A percentile compares a stretch with the other conserved stretches of the same genome.
Conservation (phyloP, 495 filamentous ascomycete genomes). For the Lasiosphaeria ovina region DNA sequence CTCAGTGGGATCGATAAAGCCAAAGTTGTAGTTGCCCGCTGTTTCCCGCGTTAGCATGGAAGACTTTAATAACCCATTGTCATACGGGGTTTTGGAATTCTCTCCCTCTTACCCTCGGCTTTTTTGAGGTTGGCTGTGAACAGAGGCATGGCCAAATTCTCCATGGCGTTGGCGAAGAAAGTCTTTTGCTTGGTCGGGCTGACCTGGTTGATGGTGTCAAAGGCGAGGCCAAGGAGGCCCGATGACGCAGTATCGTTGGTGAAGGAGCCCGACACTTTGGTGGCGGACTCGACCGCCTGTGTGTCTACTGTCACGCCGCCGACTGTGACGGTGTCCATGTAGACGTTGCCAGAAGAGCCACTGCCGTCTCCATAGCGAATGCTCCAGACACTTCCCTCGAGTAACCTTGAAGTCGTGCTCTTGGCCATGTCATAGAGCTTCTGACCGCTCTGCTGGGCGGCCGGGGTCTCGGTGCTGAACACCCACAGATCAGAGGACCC, state of each 20-base stretch:
- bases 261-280: conserved; percentile 63
- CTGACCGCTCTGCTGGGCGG: conserved; percentile 51
- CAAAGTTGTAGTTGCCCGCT: conserved; percentile 35
- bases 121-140: conserved; percentile 74
- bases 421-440: conserved; percentile 52
- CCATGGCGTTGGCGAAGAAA: conserved; percentile 71
- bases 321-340: conserved; percentile 72
- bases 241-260: conserved; percentile 56
- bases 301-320: conserved; percentile 62
- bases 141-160: conserved; percentile 58
- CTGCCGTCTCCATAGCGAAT: conserved; percentile 76
- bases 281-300: conserved; percentile 75
- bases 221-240: conserved; percentile 75
- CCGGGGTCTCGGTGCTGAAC: conserved; percentile 46
- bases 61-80: conserved; percentile 54
- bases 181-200: conserved; percentile 61
- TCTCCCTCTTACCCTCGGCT: conserved; percentile 18
- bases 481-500: conserved; percentile 75
- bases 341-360: conserved; percentile 67
- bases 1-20: conserved; percentile 41
- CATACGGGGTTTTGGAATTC: conserved; percentile 40
- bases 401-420: conserved; percentile 48
- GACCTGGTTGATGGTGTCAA: conserved; percentile 71
- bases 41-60: conserved; percentile 54
- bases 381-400: conserved; percentile 58